A percentile compares a stretch with the other conserved stretches of the same genome.
These are phyloP conservation scores for Dicorynia guianensis DNA, from an alignment of 306 rosid genomes.

Conservation along the genomic window DNA sequence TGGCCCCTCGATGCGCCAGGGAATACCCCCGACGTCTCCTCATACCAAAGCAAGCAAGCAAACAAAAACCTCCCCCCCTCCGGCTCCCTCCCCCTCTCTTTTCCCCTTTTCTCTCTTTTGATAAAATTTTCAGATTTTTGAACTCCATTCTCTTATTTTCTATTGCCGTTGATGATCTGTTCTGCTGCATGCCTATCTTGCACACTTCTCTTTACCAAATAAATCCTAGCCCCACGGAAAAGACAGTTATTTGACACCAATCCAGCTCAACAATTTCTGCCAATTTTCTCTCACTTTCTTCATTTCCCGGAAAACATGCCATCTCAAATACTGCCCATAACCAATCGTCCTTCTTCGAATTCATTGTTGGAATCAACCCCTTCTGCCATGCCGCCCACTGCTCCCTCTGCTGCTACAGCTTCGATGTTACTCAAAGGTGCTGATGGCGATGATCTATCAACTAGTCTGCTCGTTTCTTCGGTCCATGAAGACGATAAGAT, in stretches of 20 bases:
- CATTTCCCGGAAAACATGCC: conserved; percentile 54
- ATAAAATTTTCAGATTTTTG: not conserved
- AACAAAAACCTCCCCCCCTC: too few relatives aligned
- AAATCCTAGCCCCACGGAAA: not conserved
- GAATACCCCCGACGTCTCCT: too few relatives aligned
- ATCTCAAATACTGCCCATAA: conserved; percentile 62
- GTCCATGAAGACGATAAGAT: conserved; percentile 46
- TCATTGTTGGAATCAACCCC: conserved; percentile 23
- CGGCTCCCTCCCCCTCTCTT: not conserved
- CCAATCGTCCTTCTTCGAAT: conserved; percentile 39
- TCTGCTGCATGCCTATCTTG: not conserved
- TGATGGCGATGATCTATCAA: conserved; percentile 50
- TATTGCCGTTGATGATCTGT: not conserved
- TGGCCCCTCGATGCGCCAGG: not conserved
- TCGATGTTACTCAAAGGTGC: conserved; percentile 37
- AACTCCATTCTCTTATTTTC: not conserved
- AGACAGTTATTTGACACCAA: not conserved
- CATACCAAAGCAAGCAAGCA: too few relatives aligned
- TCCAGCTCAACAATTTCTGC: conserved; percentile 18
- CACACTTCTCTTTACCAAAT: not conserved
- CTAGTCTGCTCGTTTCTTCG: conserved; percentile 52
- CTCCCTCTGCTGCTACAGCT: conserved; percentile 22
- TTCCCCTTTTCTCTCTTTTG: not conserved
- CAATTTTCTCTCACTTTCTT: conserved; percentile 8
- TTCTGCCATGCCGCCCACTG: conserved; percentile 4